phyloP scores from a whole-genome alignment of 179 eudicot species.

The Carnegiea gigantea region DNA sequence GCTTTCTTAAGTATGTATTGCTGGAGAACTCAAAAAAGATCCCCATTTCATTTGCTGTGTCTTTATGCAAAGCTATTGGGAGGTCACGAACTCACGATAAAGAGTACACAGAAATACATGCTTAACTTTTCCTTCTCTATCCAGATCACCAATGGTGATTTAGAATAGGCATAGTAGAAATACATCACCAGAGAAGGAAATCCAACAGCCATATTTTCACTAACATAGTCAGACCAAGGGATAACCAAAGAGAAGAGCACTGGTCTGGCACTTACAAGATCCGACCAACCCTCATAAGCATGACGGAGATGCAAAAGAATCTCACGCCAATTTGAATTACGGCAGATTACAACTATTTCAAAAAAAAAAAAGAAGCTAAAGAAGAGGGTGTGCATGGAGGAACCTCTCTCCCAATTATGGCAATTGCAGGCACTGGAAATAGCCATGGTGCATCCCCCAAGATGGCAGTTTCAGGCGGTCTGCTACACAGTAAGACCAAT shows the following conservation, averaged over 20 bases:
- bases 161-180: background rate
- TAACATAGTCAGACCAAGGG: background rate
- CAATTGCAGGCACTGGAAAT: constrained; percentile 82
- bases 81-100: background rate
- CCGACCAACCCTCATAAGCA: background rate
- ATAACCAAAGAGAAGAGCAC: background rate
- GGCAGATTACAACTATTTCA: background rate
- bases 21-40: background rate
- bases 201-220: background rate
- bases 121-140: background rate
- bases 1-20: background rate
- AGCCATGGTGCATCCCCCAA: constrained; percentile 84
- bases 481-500: constrained; percentile 84
- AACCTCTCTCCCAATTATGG: constrained; percentile 98
- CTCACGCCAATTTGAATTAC: background rate
- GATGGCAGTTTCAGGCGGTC: constrained; percentile 68
- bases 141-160: no score
- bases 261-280: constrained; percentile 10
- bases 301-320: background rate
- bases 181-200: background rate
- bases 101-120: background rate
- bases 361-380: background rate
- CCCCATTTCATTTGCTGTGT: background rate
- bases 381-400: constrained; percentile 7
- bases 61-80: background rate